These are phyloP conservation scores for Chlorociboria aeruginascens DNA, from an alignment of 495 filamentous ascomycete genomes.

Conservation along the genomic window DNA sequence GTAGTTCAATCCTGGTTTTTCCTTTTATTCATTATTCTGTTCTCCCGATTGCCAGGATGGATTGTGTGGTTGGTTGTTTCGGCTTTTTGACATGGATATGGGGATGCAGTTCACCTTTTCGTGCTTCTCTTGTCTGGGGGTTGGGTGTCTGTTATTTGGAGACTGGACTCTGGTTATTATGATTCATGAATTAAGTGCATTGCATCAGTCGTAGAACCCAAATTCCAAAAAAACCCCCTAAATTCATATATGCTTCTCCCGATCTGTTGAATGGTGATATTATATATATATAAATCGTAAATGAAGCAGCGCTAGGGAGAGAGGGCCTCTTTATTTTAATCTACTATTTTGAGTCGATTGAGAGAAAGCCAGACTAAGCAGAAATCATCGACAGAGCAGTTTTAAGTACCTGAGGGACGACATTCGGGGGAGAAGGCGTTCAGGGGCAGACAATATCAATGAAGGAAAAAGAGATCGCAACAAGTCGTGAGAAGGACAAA, in stretches of 20 bases:
- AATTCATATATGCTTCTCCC: constrained; percentile 1
- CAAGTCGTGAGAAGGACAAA: constrained; percentile 9
- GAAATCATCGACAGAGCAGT: too few relatives aligned
- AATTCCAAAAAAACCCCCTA: constrained; percentile 6
- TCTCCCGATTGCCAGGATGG: neutral
- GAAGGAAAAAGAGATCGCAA: neutral
- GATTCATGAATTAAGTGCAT: constrained; percentile 15
- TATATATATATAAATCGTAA: neutral
- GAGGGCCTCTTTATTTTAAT: constrained; percentile 10
- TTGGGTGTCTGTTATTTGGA: constrained; percentile 4
- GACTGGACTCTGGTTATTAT: constrained; percentile 4
- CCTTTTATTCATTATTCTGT: constrained; percentile 1
- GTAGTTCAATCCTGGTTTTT: neutral
- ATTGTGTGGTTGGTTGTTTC: neutral
- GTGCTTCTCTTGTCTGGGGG: neutral
- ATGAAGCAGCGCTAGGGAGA: neutral
- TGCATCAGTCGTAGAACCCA: constrained; percentile 3
- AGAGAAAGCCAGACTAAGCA: neutral
- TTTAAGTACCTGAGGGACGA: neutral
- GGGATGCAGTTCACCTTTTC: constrained; percentile 1
- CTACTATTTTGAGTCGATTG: constrained; percentile 15
- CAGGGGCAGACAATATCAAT: constrained; percentile 8
- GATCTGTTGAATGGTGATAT: neutral
- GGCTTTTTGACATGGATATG: too few relatives aligned
- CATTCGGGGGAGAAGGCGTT: too few relatives aligned